Percentiles rank a stretch among this genome's conserved stretches.
Evolutionary conservation across 805 yeast species (phyloP).

Genomic region (Starmerella cellae): DNA sequence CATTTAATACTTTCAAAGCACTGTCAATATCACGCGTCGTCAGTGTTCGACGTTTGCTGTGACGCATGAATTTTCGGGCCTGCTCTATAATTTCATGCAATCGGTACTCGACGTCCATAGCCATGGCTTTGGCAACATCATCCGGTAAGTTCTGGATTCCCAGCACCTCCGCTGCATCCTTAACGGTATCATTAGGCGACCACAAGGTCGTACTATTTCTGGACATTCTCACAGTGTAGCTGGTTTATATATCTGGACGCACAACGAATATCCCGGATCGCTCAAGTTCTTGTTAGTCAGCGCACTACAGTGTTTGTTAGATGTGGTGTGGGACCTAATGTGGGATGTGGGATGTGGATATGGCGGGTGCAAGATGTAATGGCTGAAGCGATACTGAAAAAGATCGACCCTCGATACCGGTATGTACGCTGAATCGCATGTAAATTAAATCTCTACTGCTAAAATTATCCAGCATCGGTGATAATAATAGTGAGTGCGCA

Average conservation of each 20-base stretch:
- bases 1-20: constrained; percentile 72
- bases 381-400: no score
- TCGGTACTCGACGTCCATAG: constrained; percentile 98
- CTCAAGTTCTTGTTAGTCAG: neutral
- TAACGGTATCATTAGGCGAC: constrained; percentile 96
- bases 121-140: constrained; percentile 84
- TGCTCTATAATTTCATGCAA: constrained; percentile 91
- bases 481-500: no score
- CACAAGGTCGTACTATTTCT: constrained; percentile 61
- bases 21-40: constrained; percentile 70
- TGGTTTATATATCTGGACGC: no score
- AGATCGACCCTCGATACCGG: no score
- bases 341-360: no score
- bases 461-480: no score
- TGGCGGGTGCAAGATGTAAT: no score
- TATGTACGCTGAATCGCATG: no score
- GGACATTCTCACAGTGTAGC: constrained; percentile 21
- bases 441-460: no score
- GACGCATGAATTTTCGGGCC: constrained; percentile 91
- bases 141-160: constrained; percentile 68
- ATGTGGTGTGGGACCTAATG: no score
- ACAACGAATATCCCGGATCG: no score
- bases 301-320: no score
- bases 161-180: constrained; percentile 85
- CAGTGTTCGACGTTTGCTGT: constrained; percentile 69